Base-by-base conservation (phyloP, 495 filamentous ascomycete genomes). In the Aspergillus baeticus region DNA sequence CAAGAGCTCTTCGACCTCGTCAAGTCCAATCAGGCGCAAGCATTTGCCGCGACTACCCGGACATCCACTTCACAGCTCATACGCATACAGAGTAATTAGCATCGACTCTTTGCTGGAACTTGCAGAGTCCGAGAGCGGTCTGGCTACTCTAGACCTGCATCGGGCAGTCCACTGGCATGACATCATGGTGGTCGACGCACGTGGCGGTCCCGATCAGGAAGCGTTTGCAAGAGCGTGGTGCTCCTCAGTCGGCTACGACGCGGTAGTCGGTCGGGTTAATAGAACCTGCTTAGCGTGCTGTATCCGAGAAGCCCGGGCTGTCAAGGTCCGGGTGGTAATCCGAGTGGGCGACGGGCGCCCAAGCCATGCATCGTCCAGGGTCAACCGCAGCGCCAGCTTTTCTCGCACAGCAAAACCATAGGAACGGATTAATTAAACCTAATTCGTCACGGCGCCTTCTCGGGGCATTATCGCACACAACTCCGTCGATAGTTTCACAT, bases 201-300 rank as follows among this genome's bases (percentile, higher is more conserved):
- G 83, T 70, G 65, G 83, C 70, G 59, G 75, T 8, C 78, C 74
- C 26, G 79, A 82, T 44, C 76, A 81, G 54, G 86, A 88, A 69
- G 80, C 88, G 2, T 77, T 90, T 36, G 85, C 78, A 7, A 76
- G 87, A 26, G 86, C 87, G 2, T 79, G 88, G 67, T 91, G 88
- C 61, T 82, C 87, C 2, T 80, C 87, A 55, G 81, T 77, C 57
- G 88, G 87, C 3, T 81, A 80, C 69, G 83, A 89, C 65, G 87
- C 86, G 14, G 59, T 91, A 45, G 81, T 91, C 55, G 85, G 85
- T 46, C 72, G 87, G 26, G 77, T 77, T 41, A 80, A 83, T 45
- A 75, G 84, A 59, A 84, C 81, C 0, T 90, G 88, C 63, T 58
- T 90, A 34, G 76, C 78, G 8, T 90, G 88, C 62, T 85, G 85